Base-by-base conservation (phyloP, 495 filamentous ascomycete species). In the Penicillium lividum region DNA sequence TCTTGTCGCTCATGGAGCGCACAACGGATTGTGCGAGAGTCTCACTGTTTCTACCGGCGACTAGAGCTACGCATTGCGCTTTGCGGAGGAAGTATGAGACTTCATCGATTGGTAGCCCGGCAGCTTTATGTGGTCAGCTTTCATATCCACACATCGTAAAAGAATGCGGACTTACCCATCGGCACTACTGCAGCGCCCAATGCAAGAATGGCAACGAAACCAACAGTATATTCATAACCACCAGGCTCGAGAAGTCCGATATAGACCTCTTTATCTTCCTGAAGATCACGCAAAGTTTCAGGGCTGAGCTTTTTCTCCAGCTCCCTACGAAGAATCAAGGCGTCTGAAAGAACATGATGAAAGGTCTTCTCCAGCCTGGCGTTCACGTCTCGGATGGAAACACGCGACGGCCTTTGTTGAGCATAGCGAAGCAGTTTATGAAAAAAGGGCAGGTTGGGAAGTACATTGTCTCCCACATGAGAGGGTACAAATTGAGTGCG, bases 201-300 rank as follows among this genome's bases (percentile, higher is more conserved):
- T 1, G 79, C 76, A 11, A 80, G 64, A 10, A 76, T 72, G 0
- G 77, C 73, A 13, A 79, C 64, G 51, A 80, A 73, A 1, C 71
- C 77, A 8, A 80, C 76, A 1, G 76, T 69, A 34, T 76, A 81
- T 52, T 80, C 79, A 59, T 80, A 81, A 0, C 78, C 75, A 1
- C 79, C 78, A 0, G 77, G 68, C 4, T 75, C 77, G 16, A 81
- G 59, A 4, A 81, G 53, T 2, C 72, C 76, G 56, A 81, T 71
- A 55, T 74, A 80, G 8, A 81, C 73, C 55, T 79, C 78, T 11
- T 73, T 66, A 27, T 73, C 60, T 7, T 61, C 59, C 4, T 64
- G 57, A 2, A 81, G 58, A 10, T 70, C 61, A 0, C 46, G 53
- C 25, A 59, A 59, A 31, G 54, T 57, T 38, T 60, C 33, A 31